Evolutionary conservation across 495 filamentous ascomycete genomes (phyloP), one percentile per base, ranked within the genome.

Genomic region (Cercophora samala): DNA sequence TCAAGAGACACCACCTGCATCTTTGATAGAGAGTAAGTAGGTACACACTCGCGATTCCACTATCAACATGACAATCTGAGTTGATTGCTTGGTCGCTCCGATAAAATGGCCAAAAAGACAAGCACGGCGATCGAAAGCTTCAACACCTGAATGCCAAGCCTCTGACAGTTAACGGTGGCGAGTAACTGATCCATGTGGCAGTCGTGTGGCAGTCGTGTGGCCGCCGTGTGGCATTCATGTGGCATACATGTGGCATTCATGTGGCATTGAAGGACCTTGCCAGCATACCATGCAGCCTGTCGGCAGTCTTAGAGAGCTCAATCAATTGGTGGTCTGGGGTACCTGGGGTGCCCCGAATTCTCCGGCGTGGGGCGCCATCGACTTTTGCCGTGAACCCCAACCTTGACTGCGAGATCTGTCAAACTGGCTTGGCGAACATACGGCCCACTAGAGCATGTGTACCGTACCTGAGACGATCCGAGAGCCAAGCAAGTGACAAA

Each of bases 361-460:
- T 68, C 60, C 55, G 51, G 24, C 55, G 53, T 42, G 63, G 69
- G 65, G 58, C 61, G 58, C 18, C 25, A 62, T 60, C 55, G 63
- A 63, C 63, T 62, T 71, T 71, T 71, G 66, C 69, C 69, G 69
- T 21, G 29, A 68, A 13, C n/a, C 51, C 60, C 25, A 58, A 68
- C 58, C 53, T 53, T n/a, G 29, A 63, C 65, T 25, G 24, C 18
- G 26, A 52, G 32, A 58, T 23, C 58, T 67, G 29, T n/a, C 25
- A 51, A 13, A 37, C 52, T 63, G 46, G 60, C 60, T 5, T n/a
- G 8, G 59, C 29, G 51, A 56, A 24, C 51, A 32, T 24, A 62
- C 18, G 6, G 29, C 19, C 37, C 37, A 46, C 37, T 46, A 1
- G 37, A 18, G 37, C 37, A 8, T 46, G 37, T 11, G 37, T 46